A percentile compares a stretch with the other conserved stretches of the same genome.
phyloP scores from a whole-genome alignment of 305 asterid genomes.

The Fraxinus latifolia region DNA sequence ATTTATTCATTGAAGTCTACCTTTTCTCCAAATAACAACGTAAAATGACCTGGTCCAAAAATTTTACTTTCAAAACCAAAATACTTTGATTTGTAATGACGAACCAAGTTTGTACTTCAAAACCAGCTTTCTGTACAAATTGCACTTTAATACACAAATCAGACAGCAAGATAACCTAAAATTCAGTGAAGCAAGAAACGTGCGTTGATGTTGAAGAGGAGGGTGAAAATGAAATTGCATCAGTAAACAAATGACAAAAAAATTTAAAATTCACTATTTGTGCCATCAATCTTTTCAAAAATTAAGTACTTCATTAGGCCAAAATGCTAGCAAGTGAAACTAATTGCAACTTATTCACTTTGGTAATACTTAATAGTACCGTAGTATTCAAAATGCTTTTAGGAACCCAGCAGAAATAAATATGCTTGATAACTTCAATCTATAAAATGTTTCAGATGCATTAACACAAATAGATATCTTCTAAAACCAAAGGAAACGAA shows the following conservation, averaged over 20 bases:
- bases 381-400: not conserved
- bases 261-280: not conserved
- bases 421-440: not conserved
- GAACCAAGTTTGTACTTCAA: not conserved
- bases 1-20: not conserved
- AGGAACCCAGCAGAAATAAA: not conserved
- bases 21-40: not conserved
- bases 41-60: not conserved
- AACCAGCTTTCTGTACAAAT: not conserved
- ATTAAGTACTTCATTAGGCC: not conserved
- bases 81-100: not conserved
- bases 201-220: not conserved
- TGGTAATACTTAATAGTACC: not conserved
- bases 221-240: not conserved
- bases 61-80: not conserved
- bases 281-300: not conserved
- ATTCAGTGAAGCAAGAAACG: not conserved
- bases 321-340: not conserved
- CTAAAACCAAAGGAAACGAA: not conserved
- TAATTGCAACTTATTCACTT: not conserved
- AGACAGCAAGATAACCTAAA: not conserved
- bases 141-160: not conserved
- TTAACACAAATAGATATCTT: not conserved
- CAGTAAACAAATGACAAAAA: not conserved
- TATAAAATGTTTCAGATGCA: not conserved